Conservation (phyloP, 2,329 filamentous ascomycete species). For the Penicillium sp. region DNA sequence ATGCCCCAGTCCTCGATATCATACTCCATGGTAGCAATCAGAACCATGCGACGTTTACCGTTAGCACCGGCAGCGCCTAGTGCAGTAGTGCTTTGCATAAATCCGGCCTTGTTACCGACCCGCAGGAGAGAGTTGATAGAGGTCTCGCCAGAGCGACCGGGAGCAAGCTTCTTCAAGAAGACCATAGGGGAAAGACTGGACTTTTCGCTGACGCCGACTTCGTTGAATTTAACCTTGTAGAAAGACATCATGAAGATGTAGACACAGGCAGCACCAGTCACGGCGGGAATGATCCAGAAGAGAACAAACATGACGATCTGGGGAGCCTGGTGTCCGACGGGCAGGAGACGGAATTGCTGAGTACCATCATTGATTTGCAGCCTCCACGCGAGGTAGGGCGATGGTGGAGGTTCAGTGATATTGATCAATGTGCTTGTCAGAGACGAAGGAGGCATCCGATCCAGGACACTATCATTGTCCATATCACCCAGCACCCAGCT, state of each 20-base stretch:
- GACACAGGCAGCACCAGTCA: slow-evolving; percentile 55
- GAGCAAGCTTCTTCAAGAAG: slow-evolving; percentile 44
- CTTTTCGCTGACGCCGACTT: slow-evolving; percentile 59
- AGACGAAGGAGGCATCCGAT: slow-evolving; percentile 64
- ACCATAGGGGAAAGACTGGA: slow-evolving; percentile 44
- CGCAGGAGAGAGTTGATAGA: slow-evolving; percentile 41
- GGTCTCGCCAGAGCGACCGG: slow-evolving; percentile 27
- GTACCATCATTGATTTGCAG: slow-evolving; percentile 61
- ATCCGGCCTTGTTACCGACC: slow-evolving; percentile 41
- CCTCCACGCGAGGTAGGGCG: slow-evolving; percentile 59
- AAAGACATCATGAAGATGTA: slow-evolving; percentile 64
- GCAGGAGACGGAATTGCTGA: slow-evolving; percentile 55
- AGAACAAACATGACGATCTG: slow-evolving; percentile 61
- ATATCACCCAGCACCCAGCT: slow-evolving; percentile 63
- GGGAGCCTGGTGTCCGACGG: slow-evolving; percentile 55
- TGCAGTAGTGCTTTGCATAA: slow-evolving; percentile 42
- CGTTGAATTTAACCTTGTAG: slow-evolving; percentile 67
- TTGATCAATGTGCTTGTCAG: slow-evolving; percentile 61
- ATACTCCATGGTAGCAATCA: slow-evolving; percentile 74
- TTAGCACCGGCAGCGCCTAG: slow-evolving; percentile 34
- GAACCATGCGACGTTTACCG: slow-evolving; percentile 54
- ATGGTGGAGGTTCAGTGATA: slow-evolving; percentile 58
- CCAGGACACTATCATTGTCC: slow-evolving; percentile 62
- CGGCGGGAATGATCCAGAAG: slow-evolving; percentile 58
- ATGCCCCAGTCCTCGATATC: slow-evolving; percentile 71